Evolutionary conservation across 2,329 filamentous ascomycete genomes (phyloP), one percentile per base, ranked within the genome.

Genomic region (Emmonsiellopsis sp.): DNA sequence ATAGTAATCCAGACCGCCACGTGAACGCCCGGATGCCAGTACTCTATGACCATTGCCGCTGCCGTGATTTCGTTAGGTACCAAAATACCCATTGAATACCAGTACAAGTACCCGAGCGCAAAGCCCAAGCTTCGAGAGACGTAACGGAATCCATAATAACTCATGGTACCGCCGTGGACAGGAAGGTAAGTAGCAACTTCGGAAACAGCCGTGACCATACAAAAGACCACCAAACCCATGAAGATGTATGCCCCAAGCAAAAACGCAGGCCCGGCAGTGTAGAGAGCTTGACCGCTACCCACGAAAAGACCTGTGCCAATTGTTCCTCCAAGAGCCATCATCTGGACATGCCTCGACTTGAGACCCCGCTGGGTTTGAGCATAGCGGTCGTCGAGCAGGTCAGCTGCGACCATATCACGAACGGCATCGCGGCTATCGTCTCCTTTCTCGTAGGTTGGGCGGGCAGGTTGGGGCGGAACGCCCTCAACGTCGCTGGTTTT

Each of bases 1-100:
- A 83, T 78, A 3, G 79, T 79, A 51, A 78, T 76, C 75, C 75
- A 78, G 5, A 73, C 72, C 1, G 71, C 72, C 6, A 74, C 66
- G 42, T 73, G 70, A 48, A 76, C 68, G 15, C 62, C 61, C 3
- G 69, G 65, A 9, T 69, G 61, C 83, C 83, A 87, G 63, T 80
- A 85, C 55, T 80, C 70, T 55, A 86, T 82, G 32, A 87, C 74
- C n/a, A 85, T 76, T 41, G 79, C 78, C 10, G 82, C 81, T 7
- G 84, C 84, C 0, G 80, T 81, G 56, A 86, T 82, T 67, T 87
- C 84, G 54, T 80, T 77, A 47, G 72, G 74, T 0, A 77, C 70
- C 38, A 75, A 63, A 32, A 78, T 76, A 0, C 73, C 71, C 48
- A 70, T 60, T 1, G 70, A 70, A 51, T 76, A 77, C 75, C 74